A percentile compares a stretch with the other conserved stretches of the same genome.
These are phyloP conservation scores for Asterophora lycoperdoides DNA, from an alignment of 768 basidiomycete genomes.

Conservation along the genomic window DNA sequence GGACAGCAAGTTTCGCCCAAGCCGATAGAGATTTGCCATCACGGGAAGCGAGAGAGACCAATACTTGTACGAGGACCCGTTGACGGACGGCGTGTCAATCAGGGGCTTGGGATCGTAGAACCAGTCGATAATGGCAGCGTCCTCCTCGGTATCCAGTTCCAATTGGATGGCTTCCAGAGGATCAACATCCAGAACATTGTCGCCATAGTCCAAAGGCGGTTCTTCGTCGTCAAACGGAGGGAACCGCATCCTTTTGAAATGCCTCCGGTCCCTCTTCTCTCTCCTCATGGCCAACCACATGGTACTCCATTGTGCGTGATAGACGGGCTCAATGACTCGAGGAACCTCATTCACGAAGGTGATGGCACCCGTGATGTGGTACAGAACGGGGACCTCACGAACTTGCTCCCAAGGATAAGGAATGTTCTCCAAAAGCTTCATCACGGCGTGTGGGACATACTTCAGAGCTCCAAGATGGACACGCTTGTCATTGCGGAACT, in stretches of 20 bases:
- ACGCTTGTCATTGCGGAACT: conserved; percentile 98
- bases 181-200: conserved; percentile 97
- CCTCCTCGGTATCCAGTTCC: conserved; percentile 91
- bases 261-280: conserved; percentile 96
- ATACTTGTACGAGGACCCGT: conserved; percentile 88
- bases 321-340: conserved; percentile 93
- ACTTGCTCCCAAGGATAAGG: conserved; percentile 99
- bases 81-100: conserved; percentile 83
- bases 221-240: conserved; percentile 99
- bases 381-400: conserved; percentile 95
- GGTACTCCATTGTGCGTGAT: conserved; percentile 98
- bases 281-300: conserved; percentile 99
- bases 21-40: conserved; percentile 95
- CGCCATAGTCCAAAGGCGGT: conserved; percentile 97
- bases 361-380: conserved; percentile 99
- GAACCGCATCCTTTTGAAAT: conserved; percentile 99
- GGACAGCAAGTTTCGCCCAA: conserved; percentile 89
- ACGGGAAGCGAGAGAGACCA: conserved; percentile 92
- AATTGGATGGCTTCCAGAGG: conserved; percentile 97
- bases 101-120: conserved; percentile 98
- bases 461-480: conserved; percentile 97
- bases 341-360: conserved; percentile 99
- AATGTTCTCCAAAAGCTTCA: conserved; percentile 99
- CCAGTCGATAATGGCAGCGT: conserved; percentile 90
- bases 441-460: conserved; percentile 98